These are phyloP conservation scores for Dictyostelium capitatum DNA, from an alignment of 78 protist species.

Conservation along the genomic window DNA sequence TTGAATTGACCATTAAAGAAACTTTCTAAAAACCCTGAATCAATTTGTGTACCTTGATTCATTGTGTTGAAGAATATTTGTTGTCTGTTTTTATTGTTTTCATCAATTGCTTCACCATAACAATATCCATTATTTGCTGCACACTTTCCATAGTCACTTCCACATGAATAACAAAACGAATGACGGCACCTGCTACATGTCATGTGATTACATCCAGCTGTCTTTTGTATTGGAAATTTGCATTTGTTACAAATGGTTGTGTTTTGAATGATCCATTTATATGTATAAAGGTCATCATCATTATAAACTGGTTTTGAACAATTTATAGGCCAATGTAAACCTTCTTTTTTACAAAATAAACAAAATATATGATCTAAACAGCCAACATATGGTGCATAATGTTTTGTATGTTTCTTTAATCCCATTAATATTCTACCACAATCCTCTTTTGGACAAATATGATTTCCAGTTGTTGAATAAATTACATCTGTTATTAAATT, in stretches of 20 bases:
- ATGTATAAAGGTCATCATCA: background rate
- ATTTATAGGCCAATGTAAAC: constrained; percentile 48
- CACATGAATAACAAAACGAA: constrained; percentile 78
- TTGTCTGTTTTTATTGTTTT: background rate
- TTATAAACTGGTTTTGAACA: background rate
- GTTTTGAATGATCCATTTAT: constrained; percentile 30
- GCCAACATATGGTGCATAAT: background rate
- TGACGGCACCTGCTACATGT: constrained; percentile 57
- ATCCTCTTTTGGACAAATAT: background rate
- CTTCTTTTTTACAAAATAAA: background rate
- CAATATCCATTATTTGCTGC: background rate
- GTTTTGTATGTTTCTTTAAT: background rate
- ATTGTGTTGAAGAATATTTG: background rate
- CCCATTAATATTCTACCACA: background rate
- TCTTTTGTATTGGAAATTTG: constrained; percentile 36
- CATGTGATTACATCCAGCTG: constrained; percentile 85
- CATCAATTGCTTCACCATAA: background rate
- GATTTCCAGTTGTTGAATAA: background rate
- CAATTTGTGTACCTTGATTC: background rate
- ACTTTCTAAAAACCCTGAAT: background rate
- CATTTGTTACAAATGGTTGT: constrained; percentile 62
- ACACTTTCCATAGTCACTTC: background rate
- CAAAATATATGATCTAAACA: background rate
- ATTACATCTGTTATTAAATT: background rate
- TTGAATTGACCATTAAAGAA: background rate